phyloP scores from a whole-genome alignment of 2,329 filamentous ascomycete genomes.

The Magnaporthiopsis rhizophila region DNA sequence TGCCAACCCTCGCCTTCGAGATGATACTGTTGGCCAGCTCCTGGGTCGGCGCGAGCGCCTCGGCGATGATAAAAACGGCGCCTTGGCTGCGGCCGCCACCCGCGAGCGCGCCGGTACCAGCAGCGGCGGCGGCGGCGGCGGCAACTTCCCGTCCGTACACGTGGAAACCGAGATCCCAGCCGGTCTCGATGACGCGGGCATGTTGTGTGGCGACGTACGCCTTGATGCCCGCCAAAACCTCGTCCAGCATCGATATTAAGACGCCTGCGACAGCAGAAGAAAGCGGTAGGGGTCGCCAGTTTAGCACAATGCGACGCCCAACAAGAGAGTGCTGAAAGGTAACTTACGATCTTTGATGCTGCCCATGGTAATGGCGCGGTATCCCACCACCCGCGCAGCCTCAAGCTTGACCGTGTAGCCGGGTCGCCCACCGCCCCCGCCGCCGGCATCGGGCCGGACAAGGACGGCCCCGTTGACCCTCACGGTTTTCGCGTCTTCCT shows the following conservation, averaged over 20 bases:
- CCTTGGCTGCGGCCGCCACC: conserved; percentile 18
- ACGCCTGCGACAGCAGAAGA: too few relatives aligned
- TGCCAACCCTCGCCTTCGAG: conserved; percentile 28
- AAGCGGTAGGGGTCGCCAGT: too few relatives aligned
- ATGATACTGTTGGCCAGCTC: conserved; percentile 34
- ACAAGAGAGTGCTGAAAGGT: too few relatives aligned
- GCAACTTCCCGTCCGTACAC: conserved; percentile 27
- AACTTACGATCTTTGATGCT: conserved; percentile 18
- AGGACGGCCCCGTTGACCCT: conserved; percentile 32
- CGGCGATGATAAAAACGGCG: conserved; percentile 37
- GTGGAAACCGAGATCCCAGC: too few relatives aligned
- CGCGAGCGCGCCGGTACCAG: conserved; percentile 9
- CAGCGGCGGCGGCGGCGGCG: conserved; percentile 22
- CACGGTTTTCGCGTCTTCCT: conserved; percentile 23
- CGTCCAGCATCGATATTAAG: too few relatives aligned
- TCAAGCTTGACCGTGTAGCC: conserved; percentile 41
- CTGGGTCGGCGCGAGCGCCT: conserved; percentile 37
- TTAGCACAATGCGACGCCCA: too few relatives aligned
- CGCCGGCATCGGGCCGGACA: conserved; percentile 15
- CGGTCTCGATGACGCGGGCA: too few relatives aligned
- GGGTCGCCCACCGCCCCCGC: too few relatives aligned
- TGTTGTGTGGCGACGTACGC: too few relatives aligned
- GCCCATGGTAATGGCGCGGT: conserved; percentile 36
- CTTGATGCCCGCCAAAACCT: too few relatives aligned
- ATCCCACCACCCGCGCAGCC: conserved; percentile 32